phyloP scores from a whole-genome alignment of 148 eudicot genomes.

The Rhododendron mucronatum region DNA sequence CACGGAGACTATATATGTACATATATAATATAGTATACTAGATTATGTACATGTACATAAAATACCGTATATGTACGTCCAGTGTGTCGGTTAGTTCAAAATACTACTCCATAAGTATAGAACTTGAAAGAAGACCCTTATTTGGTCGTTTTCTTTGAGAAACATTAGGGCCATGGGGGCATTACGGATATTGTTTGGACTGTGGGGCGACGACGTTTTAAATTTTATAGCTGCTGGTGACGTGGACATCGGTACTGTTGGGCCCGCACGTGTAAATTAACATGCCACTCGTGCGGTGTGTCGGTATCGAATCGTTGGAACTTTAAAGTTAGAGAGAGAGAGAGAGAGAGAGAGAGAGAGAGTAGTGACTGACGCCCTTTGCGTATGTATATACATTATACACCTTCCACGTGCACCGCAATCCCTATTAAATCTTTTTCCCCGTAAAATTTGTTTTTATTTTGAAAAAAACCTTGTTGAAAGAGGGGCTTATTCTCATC shows the following conservation, averaged over 20 bases:
- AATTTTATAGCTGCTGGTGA: not conserved
- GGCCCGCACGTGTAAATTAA: not conserved
- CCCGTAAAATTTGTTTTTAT: not conserved
- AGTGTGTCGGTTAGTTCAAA: not conserved
- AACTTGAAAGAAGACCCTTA: not conserved
- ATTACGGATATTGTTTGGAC: not conserved
- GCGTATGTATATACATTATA: no score
- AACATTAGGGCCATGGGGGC: no score
- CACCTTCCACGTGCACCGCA: slow-evolving; percentile 4
- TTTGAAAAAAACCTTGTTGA: no score
- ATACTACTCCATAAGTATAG: not conserved
- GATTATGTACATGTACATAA: not conserved
- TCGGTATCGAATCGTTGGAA: not conserved
- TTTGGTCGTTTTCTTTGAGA: not conserved
- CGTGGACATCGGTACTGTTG: not conserved
- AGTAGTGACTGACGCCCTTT: not conserved
- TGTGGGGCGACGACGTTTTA: not conserved
- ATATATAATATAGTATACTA: no score
- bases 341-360: not conserved
- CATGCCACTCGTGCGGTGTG: slow-evolving; percentile 3
- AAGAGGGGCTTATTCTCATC: no score
- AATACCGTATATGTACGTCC: not conserved
- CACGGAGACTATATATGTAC: not conserved
- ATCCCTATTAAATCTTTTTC: not conserved
- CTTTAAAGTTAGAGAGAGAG: not conserved